These are phyloP conservation scores for Daldinia bambusicola DNA, from an alignment of 495 filamentous ascomycete genomes.

Conservation along the genomic window DNA sequence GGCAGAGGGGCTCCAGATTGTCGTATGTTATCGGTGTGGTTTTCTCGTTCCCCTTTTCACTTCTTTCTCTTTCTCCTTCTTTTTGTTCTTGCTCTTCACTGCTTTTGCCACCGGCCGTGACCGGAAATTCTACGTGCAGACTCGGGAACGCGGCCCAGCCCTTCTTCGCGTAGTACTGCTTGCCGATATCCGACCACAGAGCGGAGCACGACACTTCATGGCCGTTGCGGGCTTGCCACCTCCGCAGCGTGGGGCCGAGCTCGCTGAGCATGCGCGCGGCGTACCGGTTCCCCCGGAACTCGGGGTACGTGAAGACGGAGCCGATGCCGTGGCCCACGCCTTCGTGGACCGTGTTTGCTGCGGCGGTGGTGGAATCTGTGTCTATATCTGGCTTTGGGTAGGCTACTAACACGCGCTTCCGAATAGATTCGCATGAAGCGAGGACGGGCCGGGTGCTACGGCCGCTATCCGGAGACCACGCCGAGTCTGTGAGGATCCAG, in stretches of 20 bases:
- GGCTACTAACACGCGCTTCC: slow-evolving; percentile 71
- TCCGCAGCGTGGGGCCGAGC: slow-evolving; percentile 51
- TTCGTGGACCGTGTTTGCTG: slow-evolving; percentile 61
- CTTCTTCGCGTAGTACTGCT: slow-evolving; percentile 83
- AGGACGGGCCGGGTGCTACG: slow-evolving; percentile 68
- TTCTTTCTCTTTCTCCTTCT: too few species aligned
- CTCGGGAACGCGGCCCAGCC: slow-evolving; percentile 83
- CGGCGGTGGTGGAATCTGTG: too few species aligned
- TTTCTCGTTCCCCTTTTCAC: slow-evolving; percentile 20
- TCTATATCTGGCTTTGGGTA: slow-evolving; percentile 38
- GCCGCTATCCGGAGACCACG: slow-evolving; percentile 46
- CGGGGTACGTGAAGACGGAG: slow-evolving; percentile 82
- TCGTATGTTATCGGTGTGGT: slow-evolving; percentile 54
- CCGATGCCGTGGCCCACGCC: slow-evolving; percentile 82
- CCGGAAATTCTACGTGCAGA: slow-evolving; percentile 72
- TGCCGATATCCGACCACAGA: slow-evolving; percentile 95
- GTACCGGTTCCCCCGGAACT: slow-evolving; percentile 80
- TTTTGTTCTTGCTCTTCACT: too few species aligned
- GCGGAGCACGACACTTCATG: slow-evolving; percentile 69
- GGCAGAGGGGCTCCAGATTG: slow-evolving; percentile 68
- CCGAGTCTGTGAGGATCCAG: slow-evolving; percentile 82
- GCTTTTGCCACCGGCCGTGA: background rate
- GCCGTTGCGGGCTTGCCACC: slow-evolving; percentile 47
- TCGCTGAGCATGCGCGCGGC: slow-evolving; percentile 70
- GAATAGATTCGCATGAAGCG: slow-evolving; percentile 83